Conservation (phyloP, 148 eudicot species). For the Fagopyrum esculentum region DNA sequence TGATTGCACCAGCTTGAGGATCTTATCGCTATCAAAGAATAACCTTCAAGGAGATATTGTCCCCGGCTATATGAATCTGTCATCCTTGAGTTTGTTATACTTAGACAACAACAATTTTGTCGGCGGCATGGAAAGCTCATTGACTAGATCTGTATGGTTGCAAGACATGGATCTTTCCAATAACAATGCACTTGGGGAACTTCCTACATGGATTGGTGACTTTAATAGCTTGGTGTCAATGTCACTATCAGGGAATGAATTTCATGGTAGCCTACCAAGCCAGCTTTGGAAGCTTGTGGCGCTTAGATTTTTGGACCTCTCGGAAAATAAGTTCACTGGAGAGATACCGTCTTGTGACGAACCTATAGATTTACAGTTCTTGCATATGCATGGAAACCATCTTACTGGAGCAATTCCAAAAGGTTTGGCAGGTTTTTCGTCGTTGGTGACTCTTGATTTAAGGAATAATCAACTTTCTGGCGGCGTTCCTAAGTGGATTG, state of each 20-base stretch:
- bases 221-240: not conserved
- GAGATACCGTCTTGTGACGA: not conserved
- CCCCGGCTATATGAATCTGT: not conserved
- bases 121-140: not conserved
- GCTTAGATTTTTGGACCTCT: not conserved
- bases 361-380: not conserved
- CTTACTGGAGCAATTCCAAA: not conserved
- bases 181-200: not conserved
- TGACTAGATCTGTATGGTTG: not conserved
- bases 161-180: not conserved
- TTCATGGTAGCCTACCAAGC: not conserved
- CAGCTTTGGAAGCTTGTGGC: not conserved
- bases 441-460: constrained; percentile 9
- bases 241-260: not conserved
- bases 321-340: not conserved
- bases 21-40: not conserved
- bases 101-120: not conserved
- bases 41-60: not conserved
- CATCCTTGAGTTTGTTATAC: not conserved
- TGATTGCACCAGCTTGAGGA: not conserved
- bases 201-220: not conserved
- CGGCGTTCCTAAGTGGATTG: not conserved
- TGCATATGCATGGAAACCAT: not conserved
- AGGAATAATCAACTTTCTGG: not conserved
- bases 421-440: not conserved